Evolutionary conservation across 2,329 filamentous ascomycete genomes (phyloP), one percentile per base, ranked within the genome.

Genomic region (Fonsecaea monophora): DNA sequence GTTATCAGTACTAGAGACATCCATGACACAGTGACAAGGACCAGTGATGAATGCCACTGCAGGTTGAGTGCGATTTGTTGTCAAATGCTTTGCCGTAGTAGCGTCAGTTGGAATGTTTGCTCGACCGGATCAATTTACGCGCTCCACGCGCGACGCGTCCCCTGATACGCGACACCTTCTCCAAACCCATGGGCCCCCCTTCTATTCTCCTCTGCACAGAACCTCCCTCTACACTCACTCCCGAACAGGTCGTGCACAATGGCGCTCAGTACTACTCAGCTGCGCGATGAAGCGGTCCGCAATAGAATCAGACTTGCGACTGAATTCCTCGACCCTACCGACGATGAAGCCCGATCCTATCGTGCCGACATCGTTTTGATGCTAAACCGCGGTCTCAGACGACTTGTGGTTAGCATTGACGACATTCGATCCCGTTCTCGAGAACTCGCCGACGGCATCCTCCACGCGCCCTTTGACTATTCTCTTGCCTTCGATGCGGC

Each of bases 401-500:
- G 87, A 74, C 79, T 89, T 56, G 86, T 82, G 69, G 90, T 94
- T 73, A 92, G 90, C 78, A 87, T 98, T 73, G 94, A 98, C 79
- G 92, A 97, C 78, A 91, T 98, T 70, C 88, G 95, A 78, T 86
- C 92, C 70, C 94, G 97, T 80, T 96, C 90, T 76, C 80, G 87
- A 71, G 92, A 95, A 73, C 86, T 98, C 67, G 92, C 94, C 71
- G 86, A 90, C 72, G 87, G 87, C 59, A 85, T 99, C 42, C 86
- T 99, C 53, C 88, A 90, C 73, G 86, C 90, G 62, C 95, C 95
- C 0, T 98, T 97, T 81, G 92, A 97, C 75, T 96, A 90, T 77
- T 88, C 89, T 2, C 84, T 92, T 69, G 93, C 94, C 62, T 98
- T 99, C 80, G 92, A 99, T 77, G 86, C 88, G 72, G 95, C 94